Base-by-base conservation (phyloP, 441 rosid species). In the Gossypium schwendimanii region DNA sequence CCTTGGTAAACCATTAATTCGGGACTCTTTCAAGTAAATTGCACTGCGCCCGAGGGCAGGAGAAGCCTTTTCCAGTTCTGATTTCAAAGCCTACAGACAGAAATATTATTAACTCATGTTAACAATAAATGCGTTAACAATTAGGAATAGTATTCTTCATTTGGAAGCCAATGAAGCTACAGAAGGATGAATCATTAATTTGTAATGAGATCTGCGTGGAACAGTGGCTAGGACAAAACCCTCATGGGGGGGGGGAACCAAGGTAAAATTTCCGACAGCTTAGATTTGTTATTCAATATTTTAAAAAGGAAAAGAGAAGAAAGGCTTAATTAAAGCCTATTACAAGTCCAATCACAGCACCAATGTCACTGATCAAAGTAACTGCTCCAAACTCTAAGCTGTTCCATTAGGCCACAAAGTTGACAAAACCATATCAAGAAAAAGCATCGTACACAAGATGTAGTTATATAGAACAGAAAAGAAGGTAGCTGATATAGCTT, bases 1-100 rank as follows among this genome's bases (percentile, higher is more conserved):
- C 97, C 93, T 84, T 66, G 96, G 97, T 83, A 93, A 84, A 59
- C 88, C 89, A 83, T 83, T 87, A 70, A 93, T 89, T 64, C 88
- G 78, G 4, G 97, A 91, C 81, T 93, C 98, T 81, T 93, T 93
- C 83, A 90, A 70, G 82, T 87, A 90, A 77, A 90, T 73, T 23
- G 98, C 98, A 83, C 93, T 89, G 63, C 89, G 87, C 12, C 94
- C 98, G 69, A 93, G 75, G 63, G 90, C 75, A 71, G 96, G 93
- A 78, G 98, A 91, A 53, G 90, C 93, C 80, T 93, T 93, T 81
- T 93, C 97, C 91, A 91, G 75, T 70, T 93, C 94, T 55, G 97
- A 92, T 84, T 88, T 94, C 78, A 94, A 80, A 63, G 90, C 98
- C 98, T 94, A 62, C 53, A 82, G 14, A 75, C 8, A 70, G 36